Evolutionary conservation across 2,329 filamentous ascomycete genomes (phyloP), one percentile per base, ranked within the genome.

Genomic region (Cercospora sp.): DNA sequence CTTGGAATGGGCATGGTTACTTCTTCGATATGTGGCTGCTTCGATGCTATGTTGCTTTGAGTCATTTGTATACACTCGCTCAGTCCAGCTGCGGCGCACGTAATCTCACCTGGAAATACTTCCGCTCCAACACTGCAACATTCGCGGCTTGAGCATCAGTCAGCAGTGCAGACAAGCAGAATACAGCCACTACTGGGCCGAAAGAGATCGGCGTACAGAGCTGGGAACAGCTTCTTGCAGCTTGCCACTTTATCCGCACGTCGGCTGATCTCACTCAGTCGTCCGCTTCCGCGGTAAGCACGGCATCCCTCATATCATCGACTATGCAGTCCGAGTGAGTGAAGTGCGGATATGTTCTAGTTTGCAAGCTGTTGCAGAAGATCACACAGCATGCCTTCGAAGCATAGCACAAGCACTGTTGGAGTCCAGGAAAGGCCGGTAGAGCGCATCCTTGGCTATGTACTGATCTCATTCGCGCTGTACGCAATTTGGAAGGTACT

Each of bases 81-180:
- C 5, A 20, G 3, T 7, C 18, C 4, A 20, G 9, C 10, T 57
- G 20, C 13, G 53, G 53, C 53, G 26, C 13, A n/a, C 3, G 12
- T 31, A 57, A 57, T 57, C 53, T 57, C 53, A 57, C 28, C 53
- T 57, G 53, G 53, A 57, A 57, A 57, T 57, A 57, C 53, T 57
- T 57, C 16, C 53, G 26, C 53, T 3, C 13, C 23, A 30, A 30
- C 23, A 20, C 20, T 57, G 53, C 23, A n/a, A 20, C 16, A 28
- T 57, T 20, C 10, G 10, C 23, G 53, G 20, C 31, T 55, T 28
- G 48, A 55, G 48, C 6, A 55, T 55, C 48, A 55, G 48, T 55
- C 48, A 55, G n/a, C 48, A 12, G 20, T 28, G 48, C 10, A 55
- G 20, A 13, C 48, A 55, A 55, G 48, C 20, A 55, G 48, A 28